Conservation (phyloP, 805 yeast genomes). For the Vanderwaltozyma tropicalis region DNA sequence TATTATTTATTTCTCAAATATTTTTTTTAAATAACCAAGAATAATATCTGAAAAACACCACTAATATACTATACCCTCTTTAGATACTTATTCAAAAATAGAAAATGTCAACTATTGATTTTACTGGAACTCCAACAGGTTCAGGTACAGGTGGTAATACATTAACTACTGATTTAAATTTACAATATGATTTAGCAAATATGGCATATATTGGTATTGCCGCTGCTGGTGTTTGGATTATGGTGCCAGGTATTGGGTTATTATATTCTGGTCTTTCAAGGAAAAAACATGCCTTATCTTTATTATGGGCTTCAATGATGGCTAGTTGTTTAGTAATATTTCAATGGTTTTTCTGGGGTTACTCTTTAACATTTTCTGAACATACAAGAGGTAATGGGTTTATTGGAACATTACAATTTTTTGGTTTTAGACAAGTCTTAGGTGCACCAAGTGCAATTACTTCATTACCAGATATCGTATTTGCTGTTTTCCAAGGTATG, state of each 20-base stretch:
- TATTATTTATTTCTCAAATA: no score
- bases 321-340: conserved; percentile 72
- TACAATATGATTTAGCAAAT: conserved; percentile 59
- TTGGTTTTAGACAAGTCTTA: conserved; percentile 68
- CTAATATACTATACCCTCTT: background rate
- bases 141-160: conserved; percentile 76
- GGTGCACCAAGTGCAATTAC: conserved; percentile 68
- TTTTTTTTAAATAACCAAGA: no score
- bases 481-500: conserved; percentile 91
- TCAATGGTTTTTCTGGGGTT: conserved; percentile 99
- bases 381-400: conserved; percentile 49
- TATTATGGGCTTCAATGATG: conserved; percentile 90
- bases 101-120: conserved; percentile 25
- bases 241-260: conserved; percentile 93
- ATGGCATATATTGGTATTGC: conserved; percentile 79
- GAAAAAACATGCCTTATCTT: conserved; percentile 89
- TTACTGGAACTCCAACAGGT: conserved; percentile 39
- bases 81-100: no score
- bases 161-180: conserved; percentile 59
- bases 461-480: conserved; percentile 78
- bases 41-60: no score
- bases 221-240: conserved; percentile 82
- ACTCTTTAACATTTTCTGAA: conserved; percentile 76
- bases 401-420: conserved; percentile 73
- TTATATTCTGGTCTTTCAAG: conserved; percentile 89